Evolutionary conservation across 805 yeast species (phyloP).

Genomic region (Crinitomyces ghanaensis): DNA sequence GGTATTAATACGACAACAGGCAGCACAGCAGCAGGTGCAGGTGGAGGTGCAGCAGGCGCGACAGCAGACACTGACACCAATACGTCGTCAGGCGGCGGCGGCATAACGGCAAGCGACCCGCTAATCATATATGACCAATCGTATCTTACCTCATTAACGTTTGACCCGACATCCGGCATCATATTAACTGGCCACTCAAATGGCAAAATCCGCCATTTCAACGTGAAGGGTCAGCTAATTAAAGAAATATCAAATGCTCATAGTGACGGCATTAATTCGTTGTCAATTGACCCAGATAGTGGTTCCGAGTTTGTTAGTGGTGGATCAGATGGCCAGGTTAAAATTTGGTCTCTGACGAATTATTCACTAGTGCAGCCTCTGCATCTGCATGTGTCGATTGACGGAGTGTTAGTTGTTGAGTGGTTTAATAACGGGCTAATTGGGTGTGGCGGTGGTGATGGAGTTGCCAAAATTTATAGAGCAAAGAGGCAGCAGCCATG

Average conservation of each 20-base stretch:
- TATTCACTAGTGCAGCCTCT: conserved; percentile 2
- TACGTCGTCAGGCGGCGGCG: no score
- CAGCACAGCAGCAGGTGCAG: conserved; percentile 1
- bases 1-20: conserved; percentile 3
- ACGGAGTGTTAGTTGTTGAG: conserved; percentile 6
- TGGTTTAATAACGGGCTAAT: conserved; percentile 6
- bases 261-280: conserved; percentile 4
- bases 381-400: conserved; percentile 3
- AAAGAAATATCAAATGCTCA: conserved; percentile 4
- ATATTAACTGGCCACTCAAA: conserved; percentile 10
- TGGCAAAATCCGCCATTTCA: conserved; percentile 12
- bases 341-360: conserved; percentile 10
- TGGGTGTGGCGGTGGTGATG: conserved; percentile 8
- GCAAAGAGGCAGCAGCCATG: no score
- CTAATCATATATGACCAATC: no score
- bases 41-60: conserved; percentile 4
- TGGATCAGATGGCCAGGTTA: conserved; percentile 10
- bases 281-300: conserved; percentile 6
- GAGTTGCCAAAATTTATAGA: conserved; percentile 3
- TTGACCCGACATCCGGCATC: conserved; percentile 1
- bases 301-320: conserved; percentile 10
- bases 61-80: conserved; percentile 5
- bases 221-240: conserved; percentile 7
- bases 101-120: no score
- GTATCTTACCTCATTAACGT: no score